These are phyloP conservation scores for Phytophthora sansomeana DNA, from an alignment of 352 stramenopile species.

Conservation along the genomic window DNA sequence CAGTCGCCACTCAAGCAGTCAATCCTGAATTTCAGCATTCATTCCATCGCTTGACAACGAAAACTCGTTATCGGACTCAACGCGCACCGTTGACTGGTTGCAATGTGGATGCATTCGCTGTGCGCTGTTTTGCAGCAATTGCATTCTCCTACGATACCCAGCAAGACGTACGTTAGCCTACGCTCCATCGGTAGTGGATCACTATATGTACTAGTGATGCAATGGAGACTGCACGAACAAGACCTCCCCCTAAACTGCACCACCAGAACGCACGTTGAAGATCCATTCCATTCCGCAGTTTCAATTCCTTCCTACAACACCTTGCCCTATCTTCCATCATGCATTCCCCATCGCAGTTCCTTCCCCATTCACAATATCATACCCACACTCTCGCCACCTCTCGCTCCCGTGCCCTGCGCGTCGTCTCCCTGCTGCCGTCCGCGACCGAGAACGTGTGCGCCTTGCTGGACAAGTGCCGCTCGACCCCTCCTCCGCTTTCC, in stretches of 20 bases:
- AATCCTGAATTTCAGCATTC: neutral
- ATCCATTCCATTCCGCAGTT: neutral
- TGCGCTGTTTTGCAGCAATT: too few relatives aligned
- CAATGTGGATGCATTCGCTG: too few relatives aligned
- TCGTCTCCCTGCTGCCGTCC: slow-evolving; percentile 77
- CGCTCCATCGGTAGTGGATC: too few relatives aligned
- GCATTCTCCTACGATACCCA: too few relatives aligned
- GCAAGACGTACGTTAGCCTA: too few relatives aligned
- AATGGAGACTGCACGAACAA: too few relatives aligned
- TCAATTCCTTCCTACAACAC: neutral
- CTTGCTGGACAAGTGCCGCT: slow-evolving; percentile 39
- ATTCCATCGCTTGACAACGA: too few relatives aligned
- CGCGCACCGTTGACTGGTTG: too few relatives aligned
- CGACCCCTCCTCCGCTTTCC: neutral
- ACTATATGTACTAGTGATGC: too few relatives aligned
- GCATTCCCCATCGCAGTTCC: slow-evolving; percentile 5
- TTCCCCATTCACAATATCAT: neutral
- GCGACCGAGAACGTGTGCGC: slow-evolving; percentile 72
- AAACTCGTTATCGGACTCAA: too few relatives aligned
- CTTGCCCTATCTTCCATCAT: neutral
- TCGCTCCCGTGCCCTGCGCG: slow-evolving; percentile 41
- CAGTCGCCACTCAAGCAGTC: neutral
- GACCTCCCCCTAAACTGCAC: too few relatives aligned
- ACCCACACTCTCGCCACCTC: neutral
- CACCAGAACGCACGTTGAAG: neutral